These are phyloP conservation scores for Astrocystis sublimbata DNA, from an alignment of 495 filamentous ascomycete genomes.

Conservation along the genomic window DNA sequence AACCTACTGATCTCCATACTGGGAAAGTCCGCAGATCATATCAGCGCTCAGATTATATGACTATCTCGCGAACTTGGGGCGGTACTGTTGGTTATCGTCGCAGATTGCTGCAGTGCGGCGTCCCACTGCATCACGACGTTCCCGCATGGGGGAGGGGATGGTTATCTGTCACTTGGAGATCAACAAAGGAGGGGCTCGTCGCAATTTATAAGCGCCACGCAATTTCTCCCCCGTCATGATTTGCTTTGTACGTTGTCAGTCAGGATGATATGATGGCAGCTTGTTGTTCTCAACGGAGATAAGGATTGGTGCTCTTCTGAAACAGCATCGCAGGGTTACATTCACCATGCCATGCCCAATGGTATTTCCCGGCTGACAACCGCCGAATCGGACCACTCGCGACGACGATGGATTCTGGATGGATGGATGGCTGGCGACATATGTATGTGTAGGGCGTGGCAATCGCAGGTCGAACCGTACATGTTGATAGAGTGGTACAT, in stretches of 20 bases:
- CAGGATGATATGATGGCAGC: background rate
- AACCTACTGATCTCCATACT: conserved; percentile 1
- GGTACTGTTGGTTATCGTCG: background rate
- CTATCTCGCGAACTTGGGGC: too few relatives aligned
- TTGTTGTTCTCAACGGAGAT: background rate
- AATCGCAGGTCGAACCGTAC: conserved; percentile 12
- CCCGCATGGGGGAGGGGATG: background rate
- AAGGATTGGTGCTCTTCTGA: background rate
- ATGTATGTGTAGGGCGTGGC: too few relatives aligned
- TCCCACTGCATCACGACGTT: background rate
- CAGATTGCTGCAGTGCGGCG: background rate
- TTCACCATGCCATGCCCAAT: background rate
- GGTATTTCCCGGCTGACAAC: background rate
- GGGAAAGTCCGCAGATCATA: background rate
- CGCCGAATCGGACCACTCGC: conserved; percentile 1
- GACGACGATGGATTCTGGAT: too few relatives aligned
- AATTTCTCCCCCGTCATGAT: background rate
- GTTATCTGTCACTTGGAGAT: background rate
- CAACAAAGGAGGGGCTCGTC: background rate
- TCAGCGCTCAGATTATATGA: background rate
- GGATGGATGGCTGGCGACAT: conserved; percentile 1
- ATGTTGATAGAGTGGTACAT: conserved; percentile 3
- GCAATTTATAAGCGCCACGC: background rate
- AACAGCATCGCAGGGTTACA: background rate
- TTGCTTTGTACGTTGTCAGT: background rate